A percentile compares a stretch with the other conserved stretches of the same genome.
Conservation (phyloP, 2,329 filamentous ascomycete genomes). For the Talaromyces piceae region DNA sequence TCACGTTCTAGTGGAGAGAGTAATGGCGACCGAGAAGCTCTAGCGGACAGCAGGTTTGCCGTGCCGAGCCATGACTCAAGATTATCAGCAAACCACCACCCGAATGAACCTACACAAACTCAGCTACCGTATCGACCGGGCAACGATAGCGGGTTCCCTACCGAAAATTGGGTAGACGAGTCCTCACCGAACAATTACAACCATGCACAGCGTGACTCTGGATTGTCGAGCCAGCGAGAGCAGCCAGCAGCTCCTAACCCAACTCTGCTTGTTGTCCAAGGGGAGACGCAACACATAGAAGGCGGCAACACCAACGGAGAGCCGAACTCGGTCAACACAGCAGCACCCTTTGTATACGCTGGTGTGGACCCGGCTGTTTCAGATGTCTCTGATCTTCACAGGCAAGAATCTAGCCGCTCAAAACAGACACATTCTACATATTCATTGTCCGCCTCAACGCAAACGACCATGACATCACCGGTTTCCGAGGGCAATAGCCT, state of each 20-base stretch:
- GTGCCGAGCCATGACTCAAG: too few relatives aligned
- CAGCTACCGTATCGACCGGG: slow-evolving; percentile 6
- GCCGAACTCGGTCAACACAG: neutral
- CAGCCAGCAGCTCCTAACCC: slow-evolving; percentile 2
- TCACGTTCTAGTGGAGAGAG: slow-evolving; percentile 76
- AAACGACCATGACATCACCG: slow-evolving; percentile 9
- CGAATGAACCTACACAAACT: neutral
- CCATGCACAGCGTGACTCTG: slow-evolving; percentile 10
- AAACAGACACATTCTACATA: slow-evolving; percentile 11
- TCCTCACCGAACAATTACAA: slow-evolving; percentile 16
- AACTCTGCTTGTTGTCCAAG: slow-evolving; percentile 4
- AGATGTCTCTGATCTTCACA: slow-evolving; percentile 6
- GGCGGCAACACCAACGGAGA: neutral
- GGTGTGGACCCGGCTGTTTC: slow-evolving; percentile 4
- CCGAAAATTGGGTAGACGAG: slow-evolving; percentile 48
- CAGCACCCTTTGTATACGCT: neutral
- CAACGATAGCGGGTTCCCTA: slow-evolving; percentile 32
- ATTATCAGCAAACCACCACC: too few relatives aligned
- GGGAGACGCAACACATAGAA: neutral
- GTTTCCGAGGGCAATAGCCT: slow-evolving; percentile 4
- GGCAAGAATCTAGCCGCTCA: slow-evolving; percentile 12
- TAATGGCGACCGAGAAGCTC: slow-evolving; percentile 59
- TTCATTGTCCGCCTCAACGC: slow-evolving; percentile 9
- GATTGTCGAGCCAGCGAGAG: neutral
- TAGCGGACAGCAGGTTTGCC: slow-evolving; percentile 50